These are phyloP conservation scores for Thalassia testudinum DNA, from an alignment of 116 monocot genomes.

Conservation along the genomic window DNA sequence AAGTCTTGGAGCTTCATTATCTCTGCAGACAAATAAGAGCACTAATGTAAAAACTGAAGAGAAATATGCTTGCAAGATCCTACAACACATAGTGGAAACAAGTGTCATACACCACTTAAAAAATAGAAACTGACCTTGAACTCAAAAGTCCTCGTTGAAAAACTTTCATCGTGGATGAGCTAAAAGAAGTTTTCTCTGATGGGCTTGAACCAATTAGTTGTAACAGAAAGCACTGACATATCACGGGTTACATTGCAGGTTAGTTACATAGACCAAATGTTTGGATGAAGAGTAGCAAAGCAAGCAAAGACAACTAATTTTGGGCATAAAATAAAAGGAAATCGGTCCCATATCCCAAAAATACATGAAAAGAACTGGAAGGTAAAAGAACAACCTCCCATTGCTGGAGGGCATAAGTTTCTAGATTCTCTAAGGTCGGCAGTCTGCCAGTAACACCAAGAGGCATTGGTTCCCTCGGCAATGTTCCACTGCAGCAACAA, in stretches of 20 bases:
- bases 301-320: background rate
- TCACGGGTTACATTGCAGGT: background rate
- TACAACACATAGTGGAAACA: too few species aligned
- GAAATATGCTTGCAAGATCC: too few species aligned
- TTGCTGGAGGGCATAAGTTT: constrained; percentile 65
- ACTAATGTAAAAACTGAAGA: too few species aligned
- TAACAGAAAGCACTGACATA: constrained; percentile 68
- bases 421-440: constrained; percentile 64
- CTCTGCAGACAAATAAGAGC: constrained; percentile 30
- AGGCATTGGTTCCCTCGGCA: constrained; percentile 81
- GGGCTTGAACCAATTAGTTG: constrained; percentile 92
- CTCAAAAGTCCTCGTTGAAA: constrained; percentile 94
- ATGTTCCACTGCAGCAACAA: constrained; percentile 42
- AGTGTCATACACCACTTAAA: too few species aligned
- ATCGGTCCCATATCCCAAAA: background rate
- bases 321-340: background rate
- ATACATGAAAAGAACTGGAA: constrained; percentile 1
- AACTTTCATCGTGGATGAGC: constrained; percentile 76
- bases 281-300: too few species aligned
- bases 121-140: constrained; percentile 41
- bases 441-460: constrained; percentile 49
- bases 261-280: too few species aligned
- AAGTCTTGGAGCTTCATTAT: constrained; percentile 80
- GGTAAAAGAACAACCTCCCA: constrained; percentile 61
- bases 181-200: constrained; percentile 58